These are phyloP conservation scores for Aspergillus alliaceus DNA, from an alignment of 2,329 filamentous ascomycete genomes.

Conservation along the genomic window DNA sequence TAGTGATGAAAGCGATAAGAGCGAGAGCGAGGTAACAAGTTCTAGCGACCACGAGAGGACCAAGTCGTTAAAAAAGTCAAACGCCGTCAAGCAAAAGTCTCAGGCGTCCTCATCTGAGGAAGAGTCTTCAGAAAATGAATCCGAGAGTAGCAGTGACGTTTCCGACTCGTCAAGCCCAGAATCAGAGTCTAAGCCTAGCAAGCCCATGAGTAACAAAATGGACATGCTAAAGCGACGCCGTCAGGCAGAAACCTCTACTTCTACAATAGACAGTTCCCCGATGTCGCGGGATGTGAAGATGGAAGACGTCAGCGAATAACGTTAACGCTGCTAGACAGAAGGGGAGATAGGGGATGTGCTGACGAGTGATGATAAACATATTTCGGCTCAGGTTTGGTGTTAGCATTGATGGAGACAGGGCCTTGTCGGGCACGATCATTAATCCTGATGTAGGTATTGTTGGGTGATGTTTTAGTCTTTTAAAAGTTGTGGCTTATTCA, in stretches of 20 bases:
- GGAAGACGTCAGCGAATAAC: neutral
- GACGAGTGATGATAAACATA: neutral
- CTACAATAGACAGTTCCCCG: neutral
- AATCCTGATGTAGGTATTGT: neutral
- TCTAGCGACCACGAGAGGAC: neutral
- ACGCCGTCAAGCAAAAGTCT: neutral
- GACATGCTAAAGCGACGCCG: neutral
- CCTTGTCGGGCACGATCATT: too few species aligned
- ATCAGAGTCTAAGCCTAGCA: neutral
- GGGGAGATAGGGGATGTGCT: neutral
- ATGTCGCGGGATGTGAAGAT: neutral
- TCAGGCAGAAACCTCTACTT: neutral
- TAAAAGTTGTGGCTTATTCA: neutral
- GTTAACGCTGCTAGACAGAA: neutral
- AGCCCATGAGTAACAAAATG: neutral
- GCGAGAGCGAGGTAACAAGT: conserved; percentile 11
- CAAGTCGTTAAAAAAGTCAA: neutral
- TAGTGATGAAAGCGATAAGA: conserved; percentile 9
- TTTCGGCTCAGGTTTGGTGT: neutral
- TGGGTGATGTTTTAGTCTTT: neutral
- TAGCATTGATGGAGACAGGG: neutral
- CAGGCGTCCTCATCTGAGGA: neutral
- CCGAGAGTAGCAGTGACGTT: neutral
- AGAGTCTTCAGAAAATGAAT: neutral
- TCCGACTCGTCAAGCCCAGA: neutral